Base-by-base conservation (phyloP, 805 yeast genomes). In the Saccharomycopsis schoenii region DNA sequence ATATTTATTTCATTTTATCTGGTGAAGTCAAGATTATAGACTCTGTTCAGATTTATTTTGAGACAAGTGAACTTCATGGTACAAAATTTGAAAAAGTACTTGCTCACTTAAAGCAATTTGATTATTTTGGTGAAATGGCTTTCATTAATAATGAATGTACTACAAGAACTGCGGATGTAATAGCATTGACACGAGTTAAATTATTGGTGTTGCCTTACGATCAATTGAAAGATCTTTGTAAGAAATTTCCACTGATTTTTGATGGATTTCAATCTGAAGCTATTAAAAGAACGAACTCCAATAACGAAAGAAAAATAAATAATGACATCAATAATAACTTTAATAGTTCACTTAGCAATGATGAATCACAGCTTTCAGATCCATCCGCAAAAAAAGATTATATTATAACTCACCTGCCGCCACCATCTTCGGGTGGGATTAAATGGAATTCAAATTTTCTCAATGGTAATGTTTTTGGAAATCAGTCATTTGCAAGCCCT, bases 91-190 rank as follows among this genome's bases (percentile, higher is more conserved):
- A 78, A 58, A 71, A 72, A 41, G 73, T 79, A 1, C 69, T 83
- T 43, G 90, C 88, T 3, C 76, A 89, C 61, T 72, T 88, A 29
- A 78, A 82, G 1, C 71, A 82, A 15, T 89, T 88, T 21, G 79
- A 83, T 40, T 86, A 84, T 71, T 86, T 87, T 72, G 94, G 94
- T 24, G 93, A 86, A 70, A 84, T 86, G 85, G 81, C 89, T 0
- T 87, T 86, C 66, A 71, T 87, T 51, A 74, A 82, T 2, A 76
- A 57, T 25, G 55, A 47, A 11, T 47, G 50, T 9, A 60, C 54
- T 3, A 12, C 34, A 8, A 72, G 92, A 65, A 79, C 84, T 52
- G 92, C 91, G 0, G 81, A 82, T 61, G 83, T 87, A 40, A 75
- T 91, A 62, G 77, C 90, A 0, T 80, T 84, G 12, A 74, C 83